Conservation (phyloP, 2,329 filamentous ascomycete species). For the Scopulariopsis brevicaulis region DNA sequence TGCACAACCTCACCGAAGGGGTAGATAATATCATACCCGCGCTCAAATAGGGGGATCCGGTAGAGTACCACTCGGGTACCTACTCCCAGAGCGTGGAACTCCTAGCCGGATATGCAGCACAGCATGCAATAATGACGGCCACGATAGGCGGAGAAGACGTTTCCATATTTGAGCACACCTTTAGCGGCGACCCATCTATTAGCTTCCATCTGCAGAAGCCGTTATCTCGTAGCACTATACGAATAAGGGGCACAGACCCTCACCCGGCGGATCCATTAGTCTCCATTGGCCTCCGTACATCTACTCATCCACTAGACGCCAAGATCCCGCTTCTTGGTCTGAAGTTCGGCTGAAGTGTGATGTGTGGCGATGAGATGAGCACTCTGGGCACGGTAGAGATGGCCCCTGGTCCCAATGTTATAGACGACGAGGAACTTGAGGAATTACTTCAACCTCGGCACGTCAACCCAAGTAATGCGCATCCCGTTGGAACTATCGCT, state of each 20-base stretch:
- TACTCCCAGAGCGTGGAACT: conserved; percentile 19
- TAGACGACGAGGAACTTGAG: conserved; percentile 10
- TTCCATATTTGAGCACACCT: conserved; percentile 18
- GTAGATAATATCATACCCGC: conserved; percentile 5
- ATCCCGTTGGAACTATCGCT: conserved; percentile 3
- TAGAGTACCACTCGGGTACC: conserved; percentile 17
- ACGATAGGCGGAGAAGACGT: conserved; percentile 16
- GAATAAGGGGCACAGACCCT: conserved; percentile 11
- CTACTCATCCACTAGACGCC: conserved; percentile 11
- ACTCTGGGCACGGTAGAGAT: conserved; percentile 12
- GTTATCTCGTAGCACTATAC: conserved; percentile 11
- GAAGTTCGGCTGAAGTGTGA: conserved; percentile 7
- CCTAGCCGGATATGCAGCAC: conserved; percentile 22
- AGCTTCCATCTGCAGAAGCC: conserved; percentile 13
- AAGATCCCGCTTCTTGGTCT: conserved; percentile 8
- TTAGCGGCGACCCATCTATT: conserved; percentile 15
- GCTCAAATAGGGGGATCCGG: conserved; percentile 18
- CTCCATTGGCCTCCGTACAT: conserved; percentile 11
- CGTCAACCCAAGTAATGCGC: conserved; percentile 11
- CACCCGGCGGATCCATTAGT: conserved; percentile 13
- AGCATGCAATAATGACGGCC: conserved; percentile 18
- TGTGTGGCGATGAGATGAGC: conserved; percentile 14
- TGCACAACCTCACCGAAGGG: conserved; percentile 18
- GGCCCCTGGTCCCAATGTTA: conserved; percentile 11
- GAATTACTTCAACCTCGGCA: conserved; percentile 1